Conservation (phyloP, 2,329 filamentous ascomycete genomes). For the Phialophora verrucosa region DNA sequence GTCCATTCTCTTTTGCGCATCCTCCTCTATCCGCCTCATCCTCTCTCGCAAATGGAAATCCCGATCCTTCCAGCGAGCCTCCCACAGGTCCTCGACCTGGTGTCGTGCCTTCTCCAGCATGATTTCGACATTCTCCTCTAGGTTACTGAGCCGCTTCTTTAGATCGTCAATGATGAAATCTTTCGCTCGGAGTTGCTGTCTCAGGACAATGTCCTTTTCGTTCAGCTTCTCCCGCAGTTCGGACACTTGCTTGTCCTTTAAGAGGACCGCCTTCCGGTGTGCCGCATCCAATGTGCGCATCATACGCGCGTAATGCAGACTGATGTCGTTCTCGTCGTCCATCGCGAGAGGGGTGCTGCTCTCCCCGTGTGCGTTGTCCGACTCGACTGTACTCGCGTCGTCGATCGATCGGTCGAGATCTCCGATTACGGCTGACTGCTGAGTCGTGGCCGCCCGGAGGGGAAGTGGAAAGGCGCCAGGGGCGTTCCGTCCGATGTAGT, state of each 20-base stretch:
- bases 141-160: constrained; percentile 34
- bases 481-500: constrained; percentile 33
- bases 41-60: constrained; percentile 38
- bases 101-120: constrained; percentile 43
- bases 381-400: constrained; percentile 16
- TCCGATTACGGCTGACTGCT: constrained; percentile 25
- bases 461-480: constrained; percentile 24
- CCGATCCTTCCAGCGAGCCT: constrained; percentile 45
- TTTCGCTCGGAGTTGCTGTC: constrained; percentile 42
- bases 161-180: constrained; percentile 43
- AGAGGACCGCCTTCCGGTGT: constrained; percentile 41
- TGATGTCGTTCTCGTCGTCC: constrained; percentile 43
- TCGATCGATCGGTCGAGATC: neutral
- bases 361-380: constrained; percentile 29
- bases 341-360: constrained; percentile 39
- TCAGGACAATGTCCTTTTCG: constrained; percentile 43
- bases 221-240: constrained; percentile 41
- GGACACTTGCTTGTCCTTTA: constrained; percentile 42
- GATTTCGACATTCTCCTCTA: constrained; percentile 39
- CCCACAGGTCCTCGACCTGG: constrained; percentile 46
- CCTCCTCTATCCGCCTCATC: constrained; percentile 36
- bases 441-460: constrained; percentile 21
- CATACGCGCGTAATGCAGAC: constrained; percentile 42
- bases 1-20: constrained; percentile 28
- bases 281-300: constrained; percentile 44